A percentile compares a stretch with the other conserved stretches of the same genome.
Conservation (phyloP, 208 protist species). For the Trypanosoma grayi region DNA sequence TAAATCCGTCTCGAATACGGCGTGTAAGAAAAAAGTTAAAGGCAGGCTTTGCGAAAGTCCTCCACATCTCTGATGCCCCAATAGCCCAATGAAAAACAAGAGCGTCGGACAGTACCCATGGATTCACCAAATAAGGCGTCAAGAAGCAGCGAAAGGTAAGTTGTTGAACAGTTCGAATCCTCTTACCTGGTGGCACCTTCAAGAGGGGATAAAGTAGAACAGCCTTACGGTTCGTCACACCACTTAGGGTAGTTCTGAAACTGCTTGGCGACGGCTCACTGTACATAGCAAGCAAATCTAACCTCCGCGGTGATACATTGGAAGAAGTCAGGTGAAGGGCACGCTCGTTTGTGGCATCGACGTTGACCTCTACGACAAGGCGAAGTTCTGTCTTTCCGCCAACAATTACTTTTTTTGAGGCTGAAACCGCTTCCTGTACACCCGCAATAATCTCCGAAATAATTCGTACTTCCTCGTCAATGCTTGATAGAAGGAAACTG, state of each 20-base stretch:
- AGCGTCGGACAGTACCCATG: slow-evolving; percentile 50
- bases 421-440: slow-evolving; percentile 1
- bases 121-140: slow-evolving; percentile 31
- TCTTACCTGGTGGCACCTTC: background rate
- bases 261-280: slow-evolving; percentile 18
- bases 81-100: slow-evolving; percentile 57
- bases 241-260: background rate
- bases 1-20: slow-evolving; percentile 52
- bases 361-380: slow-evolving; percentile 8
- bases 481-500: slow-evolving; percentile 55
- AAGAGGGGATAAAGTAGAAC: background rate
- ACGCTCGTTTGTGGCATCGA: slow-evolving; percentile 25
- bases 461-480: background rate
- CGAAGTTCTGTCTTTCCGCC: background rate
- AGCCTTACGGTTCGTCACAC: background rate
- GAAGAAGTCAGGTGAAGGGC: slow-evolving; percentile 40
- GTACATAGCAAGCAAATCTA: slow-evolving; percentile 36
- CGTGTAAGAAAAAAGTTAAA: slow-evolving; percentile 61
- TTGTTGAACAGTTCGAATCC: slow-evolving; percentile 16
- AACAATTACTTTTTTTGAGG: background rate
- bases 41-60: slow-evolving; percentile 30
- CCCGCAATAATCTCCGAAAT: slow-evolving; percentile 3
- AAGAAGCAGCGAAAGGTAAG: slow-evolving; percentile 14
- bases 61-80: slow-evolving; percentile 38
- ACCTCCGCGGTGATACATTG: slow-evolving; percentile 32